phyloP scores from a whole-genome alignment of 139 green algal genomes.

The Trebouxia sp. region DNA sequence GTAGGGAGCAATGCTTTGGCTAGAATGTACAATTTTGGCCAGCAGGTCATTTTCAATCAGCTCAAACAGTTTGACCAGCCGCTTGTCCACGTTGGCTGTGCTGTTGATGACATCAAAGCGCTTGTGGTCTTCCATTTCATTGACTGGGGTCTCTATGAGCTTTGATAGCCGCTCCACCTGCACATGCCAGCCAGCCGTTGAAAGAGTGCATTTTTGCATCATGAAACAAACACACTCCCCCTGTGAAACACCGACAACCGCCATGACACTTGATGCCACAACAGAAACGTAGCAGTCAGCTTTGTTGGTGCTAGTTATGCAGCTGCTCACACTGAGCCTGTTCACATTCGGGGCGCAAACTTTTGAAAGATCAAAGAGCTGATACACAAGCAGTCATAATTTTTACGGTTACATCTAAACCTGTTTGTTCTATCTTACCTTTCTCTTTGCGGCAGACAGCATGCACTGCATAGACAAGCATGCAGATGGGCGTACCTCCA shows the following conservation, averaged over 20 bases:
- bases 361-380: too few relatives aligned
- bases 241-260: background rate
- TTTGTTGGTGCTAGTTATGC: too few relatives aligned
- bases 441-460: too few relatives aligned
- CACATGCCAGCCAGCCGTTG: background rate
- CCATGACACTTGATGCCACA: background rate
- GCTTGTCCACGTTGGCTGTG: slow-evolving; percentile 61
- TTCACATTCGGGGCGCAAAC: too few relatives aligned
- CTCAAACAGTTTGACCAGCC: slow-evolving; percentile 80
- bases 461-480: background rate
- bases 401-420: too few relatives aligned
- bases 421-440: too few relatives aligned
- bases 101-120: slow-evolving; percentile 78
- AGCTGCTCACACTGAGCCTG: too few relatives aligned
- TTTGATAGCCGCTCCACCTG: slow-evolving; percentile 69
- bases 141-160: slow-evolving; percentile 46
- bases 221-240: too few relatives aligned
- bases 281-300: background rate
- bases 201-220: background rate
- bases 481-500: slow-evolving; percentile 30
- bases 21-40: slow-evolving; percentile 28
- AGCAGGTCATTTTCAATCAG: slow-evolving; percentile 79
- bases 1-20: slow-evolving; percentile 46
- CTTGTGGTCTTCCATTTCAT: slow-evolving; percentile 31
- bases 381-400: too few relatives aligned